These are phyloP conservation scores for Pachyrhizus erosus DNA, from an alignment of 306 rosid species.

Conservation along the genomic window DNA sequence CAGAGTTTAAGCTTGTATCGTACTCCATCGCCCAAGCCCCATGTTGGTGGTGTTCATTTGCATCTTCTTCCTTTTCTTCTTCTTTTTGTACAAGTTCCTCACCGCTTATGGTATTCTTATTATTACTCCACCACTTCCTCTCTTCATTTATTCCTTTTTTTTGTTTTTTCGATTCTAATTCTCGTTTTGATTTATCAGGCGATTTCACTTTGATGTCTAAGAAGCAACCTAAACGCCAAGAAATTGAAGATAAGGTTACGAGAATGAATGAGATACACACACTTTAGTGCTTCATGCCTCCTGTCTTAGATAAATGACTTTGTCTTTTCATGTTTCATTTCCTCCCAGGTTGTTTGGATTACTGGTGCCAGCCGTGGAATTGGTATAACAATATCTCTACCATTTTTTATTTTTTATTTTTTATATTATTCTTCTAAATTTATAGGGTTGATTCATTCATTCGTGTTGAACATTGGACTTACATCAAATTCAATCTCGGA, in stretches of 20 bases:
- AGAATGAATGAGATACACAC: not conserved
- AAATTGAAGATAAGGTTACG: conserved; percentile 75
- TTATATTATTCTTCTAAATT: not conserved
- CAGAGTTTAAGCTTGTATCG: not conserved
- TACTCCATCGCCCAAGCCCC: no score
- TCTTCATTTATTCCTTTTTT: not conserved
- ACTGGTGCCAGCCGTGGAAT: conserved; percentile 99
- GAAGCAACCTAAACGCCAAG: conserved; percentile 66
- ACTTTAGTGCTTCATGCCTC: not conserved
- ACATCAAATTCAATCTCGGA: not conserved
- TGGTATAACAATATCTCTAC: conserved; percentile 52
- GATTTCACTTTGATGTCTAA: conserved; percentile 88
- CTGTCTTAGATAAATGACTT: conserved; percentile 9
- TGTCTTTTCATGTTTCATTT: conserved; percentile 18
- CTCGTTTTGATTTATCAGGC: conserved; percentile 44
- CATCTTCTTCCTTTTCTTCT: conserved; percentile 45
- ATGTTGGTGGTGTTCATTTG: conserved; percentile 37
- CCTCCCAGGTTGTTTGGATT: conserved; percentile 84
- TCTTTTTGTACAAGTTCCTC: conserved; percentile 59
- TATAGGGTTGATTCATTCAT: not conserved
- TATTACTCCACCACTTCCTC: not conserved
- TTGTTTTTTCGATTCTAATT: conserved; percentile 5
- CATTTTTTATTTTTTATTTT: not conserved
- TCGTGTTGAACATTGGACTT: not conserved
- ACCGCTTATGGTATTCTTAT: conserved; percentile 65